Percentiles rank a stretch among this genome's conserved stretches.
These are phyloP conservation scores for Aspergillus proliferans DNA, from an alignment of 2,329 filamentous ascomycete genomes.

Conservation along the genomic window DNA sequence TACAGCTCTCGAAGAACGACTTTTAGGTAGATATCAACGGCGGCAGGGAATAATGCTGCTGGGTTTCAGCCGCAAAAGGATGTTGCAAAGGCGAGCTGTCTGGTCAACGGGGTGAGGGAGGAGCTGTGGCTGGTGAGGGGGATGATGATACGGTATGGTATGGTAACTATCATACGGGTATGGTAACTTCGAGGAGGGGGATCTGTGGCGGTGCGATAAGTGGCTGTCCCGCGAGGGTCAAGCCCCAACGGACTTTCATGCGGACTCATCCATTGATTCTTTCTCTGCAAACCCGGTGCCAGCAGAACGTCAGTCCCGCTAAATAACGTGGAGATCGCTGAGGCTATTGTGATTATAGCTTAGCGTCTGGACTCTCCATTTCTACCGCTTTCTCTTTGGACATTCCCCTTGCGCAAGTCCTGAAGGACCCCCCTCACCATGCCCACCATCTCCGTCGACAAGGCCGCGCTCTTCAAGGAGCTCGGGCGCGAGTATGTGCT, in stretches of 20 bases:
- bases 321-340: background rate
- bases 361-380: background rate
- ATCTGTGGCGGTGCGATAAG: constrained; percentile 28
- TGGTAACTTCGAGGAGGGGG: constrained; percentile 18
- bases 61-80: background rate
- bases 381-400: background rate
- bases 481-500: constrained; percentile 73
- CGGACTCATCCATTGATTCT: background rate
- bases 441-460: constrained; percentile 96
- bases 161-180: constrained; percentile 12
- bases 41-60: background rate
- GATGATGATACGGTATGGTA: background rate
- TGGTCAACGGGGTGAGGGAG: background rate
- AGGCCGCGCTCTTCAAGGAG: constrained; percentile 89
- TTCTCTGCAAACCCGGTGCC: background rate
- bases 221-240: constrained; percentile 14
- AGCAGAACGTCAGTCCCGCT: background rate
- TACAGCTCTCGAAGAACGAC: constrained; percentile 3
- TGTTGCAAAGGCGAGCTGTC: constrained; percentile 4
- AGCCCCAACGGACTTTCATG: constrained; percentile 11
- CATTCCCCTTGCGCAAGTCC: constrained; percentile 1
- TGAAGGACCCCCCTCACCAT: constrained; percentile 48
- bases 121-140: constrained; percentile 23
- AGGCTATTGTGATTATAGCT: background rate
- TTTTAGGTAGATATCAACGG: background rate